Evolutionary conservation across 208 protist genomes (phyloP), one percentile per base, ranked within the genome.

Genomic region (Acanthamoeba castellanii): DNA sequence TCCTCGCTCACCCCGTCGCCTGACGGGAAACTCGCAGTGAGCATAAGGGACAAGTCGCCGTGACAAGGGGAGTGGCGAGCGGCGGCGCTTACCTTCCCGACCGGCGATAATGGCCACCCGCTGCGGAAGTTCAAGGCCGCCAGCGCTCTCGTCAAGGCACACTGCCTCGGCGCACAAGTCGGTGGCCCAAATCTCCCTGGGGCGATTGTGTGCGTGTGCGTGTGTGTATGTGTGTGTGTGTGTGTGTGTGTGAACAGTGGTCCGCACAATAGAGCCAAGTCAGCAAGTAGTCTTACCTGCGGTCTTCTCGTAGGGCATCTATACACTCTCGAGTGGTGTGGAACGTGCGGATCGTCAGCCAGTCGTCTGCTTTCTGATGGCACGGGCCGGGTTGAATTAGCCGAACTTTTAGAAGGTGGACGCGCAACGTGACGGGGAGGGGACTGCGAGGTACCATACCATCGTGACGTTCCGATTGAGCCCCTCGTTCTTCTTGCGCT

Each of bases 1-100:
- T 87, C 76, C 25, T 74, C 64, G 13, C 52, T 72, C 72, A 82
- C 90, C 6, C 90, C 90, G 87, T 91, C 85, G 32, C 85, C 85
- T 85, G 42, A 2, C 42, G 5, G 42, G 42, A 47, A 57, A 57
- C 52, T 13, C 1, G 45, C 16, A 27, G 66, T 32, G 20, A 16
- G 57, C 22, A 16, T 2, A 16, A 61, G 3, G 57, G 22, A 27
- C 57, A 25, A 27, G 57, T 61, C 20, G 11, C 20, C 57, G 57
- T 25, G 57, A 27, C 57, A 25, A 61, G 20, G 57, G 22, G 57
- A 61, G 57, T 4, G 22, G 13, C 20, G 22, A 61, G 22, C n/a
- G 74, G 16, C 70, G n/a, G 30, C 14, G 32, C n/a, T n/a, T 37
- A 37, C 76, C 76, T 70, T 91, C 85, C 16, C 85, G 47, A 8